Conservation (phyloP, 768 basidiomycete genomes). For the Hydnomerulius pinastri region DNA sequence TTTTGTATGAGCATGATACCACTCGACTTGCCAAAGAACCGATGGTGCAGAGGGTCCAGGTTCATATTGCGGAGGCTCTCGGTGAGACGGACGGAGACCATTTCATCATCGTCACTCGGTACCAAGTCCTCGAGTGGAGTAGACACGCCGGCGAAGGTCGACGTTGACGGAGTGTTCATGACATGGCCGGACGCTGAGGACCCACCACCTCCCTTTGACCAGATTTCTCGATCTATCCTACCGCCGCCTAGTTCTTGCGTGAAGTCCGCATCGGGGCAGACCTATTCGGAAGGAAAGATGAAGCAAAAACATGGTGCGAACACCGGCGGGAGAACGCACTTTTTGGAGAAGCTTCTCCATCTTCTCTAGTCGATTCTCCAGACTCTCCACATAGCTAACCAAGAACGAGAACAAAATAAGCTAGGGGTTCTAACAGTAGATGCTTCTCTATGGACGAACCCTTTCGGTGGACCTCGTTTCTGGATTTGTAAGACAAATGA, state of each 20-base stretch:
- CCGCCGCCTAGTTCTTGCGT: slow-evolving; percentile 55
- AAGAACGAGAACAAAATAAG: not conserved
- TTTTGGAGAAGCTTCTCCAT: slow-evolving; percentile 62
- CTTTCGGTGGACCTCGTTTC: slow-evolving; percentile 45
- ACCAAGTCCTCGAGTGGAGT: slow-evolving; percentile 25
- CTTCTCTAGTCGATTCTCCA: slow-evolving; percentile 63
- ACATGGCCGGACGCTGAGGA: slow-evolving; percentile 14
- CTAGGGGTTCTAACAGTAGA: not conserved
- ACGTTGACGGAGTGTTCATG: slow-evolving; percentile 12
- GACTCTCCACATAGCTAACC: slow-evolving; percentile 57
- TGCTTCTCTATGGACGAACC: slow-evolving; percentile 18
- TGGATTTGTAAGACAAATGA: slow-evolving; percentile 13
- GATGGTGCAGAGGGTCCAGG: slow-evolving; percentile 8
- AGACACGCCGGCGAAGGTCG: slow-evolving; percentile 2
- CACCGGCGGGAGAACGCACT: slow-evolving; percentile 30
- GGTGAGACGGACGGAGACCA: slow-evolving; percentile 21
- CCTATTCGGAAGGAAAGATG: slow-evolving; percentile 36
- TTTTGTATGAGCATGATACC: slow-evolving; percentile 42
- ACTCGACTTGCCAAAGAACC: slow-evolving; percentile 46
- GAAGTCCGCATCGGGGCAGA: slow-evolving; percentile 66
- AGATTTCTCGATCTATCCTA: slow-evolving; percentile 40
- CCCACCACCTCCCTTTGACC: slow-evolving; percentile 23
- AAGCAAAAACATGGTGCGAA: slow-evolving; percentile 7
- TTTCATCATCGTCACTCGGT: slow-evolving; percentile 32
- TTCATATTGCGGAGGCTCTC: slow-evolving; percentile 25